Evolutionary conservation across 2,329 filamentous ascomycete genomes (phyloP), one percentile per base, ranked within the genome.

Genomic region (Neodidymelliopsis sp.): DNA sequence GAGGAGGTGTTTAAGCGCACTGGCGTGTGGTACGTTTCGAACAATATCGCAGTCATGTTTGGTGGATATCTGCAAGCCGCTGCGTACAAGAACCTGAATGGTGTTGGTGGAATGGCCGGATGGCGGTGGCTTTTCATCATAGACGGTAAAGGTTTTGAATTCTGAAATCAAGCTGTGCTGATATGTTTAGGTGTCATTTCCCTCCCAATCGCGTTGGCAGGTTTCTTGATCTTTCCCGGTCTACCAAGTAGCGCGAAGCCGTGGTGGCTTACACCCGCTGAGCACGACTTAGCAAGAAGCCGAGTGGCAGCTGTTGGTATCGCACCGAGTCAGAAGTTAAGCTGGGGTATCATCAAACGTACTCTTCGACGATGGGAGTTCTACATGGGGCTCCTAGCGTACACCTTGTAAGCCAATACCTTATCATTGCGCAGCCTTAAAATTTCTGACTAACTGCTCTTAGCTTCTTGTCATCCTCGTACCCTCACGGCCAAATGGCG

Each of bases 51-150:
- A 0, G 70, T 73, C n/a, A 82, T 84, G 77, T 79, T 84, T 36
- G 80, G 79, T n/a, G 81, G 81, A 1, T 84, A 82, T 48, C 71
- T 84, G 0, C 81, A 83, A 67, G 77, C 81, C 0, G 81, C 78
- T 0, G 78, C 78, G 0, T 81, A 82, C 60, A 77, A 76, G 15
- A 78, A 78, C 20, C 71, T 84, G 0, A 79, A 79, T 13, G 81
- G 61, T 0, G 62, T 77, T 0, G 63, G 64, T 9, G 81, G 81
- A 0, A 75, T 78, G 60, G 68, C 75, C 0, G 81, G 81, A 0
- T 82, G 79, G 79, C 49, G 69, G 19, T 73, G 69, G 81, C 71
- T 84, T 0, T 85, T 85, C 46, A 79, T 85, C 28, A 80, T 84
- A 30, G 81, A 47, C 18, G 47, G 47, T 50, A 23, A 33, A 29